Percentiles rank a stretch among this genome's conserved stretches.
Conservation (phyloP, 2,329 filamentous ascomycete genomes). For the Endothia cerciana region DNA sequence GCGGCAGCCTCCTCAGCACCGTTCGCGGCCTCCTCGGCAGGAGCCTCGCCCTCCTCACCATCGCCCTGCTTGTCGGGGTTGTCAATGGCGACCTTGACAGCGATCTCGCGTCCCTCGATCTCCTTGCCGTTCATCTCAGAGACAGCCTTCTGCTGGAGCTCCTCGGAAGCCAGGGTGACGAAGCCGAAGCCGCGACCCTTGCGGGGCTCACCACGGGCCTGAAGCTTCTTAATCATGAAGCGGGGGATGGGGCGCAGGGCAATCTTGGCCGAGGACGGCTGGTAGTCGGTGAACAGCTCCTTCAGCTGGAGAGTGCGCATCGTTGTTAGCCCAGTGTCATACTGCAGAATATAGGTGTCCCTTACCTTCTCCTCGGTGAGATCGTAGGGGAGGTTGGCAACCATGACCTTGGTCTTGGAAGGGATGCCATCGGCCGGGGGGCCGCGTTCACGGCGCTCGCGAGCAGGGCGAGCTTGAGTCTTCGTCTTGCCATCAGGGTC, state of each 20-base stretch:
- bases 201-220: constrained; percentile 95
- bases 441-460: constrained; percentile 78
- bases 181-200: constrained; percentile 99
- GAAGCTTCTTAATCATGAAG: constrained; percentile 99
- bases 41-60: constrained; percentile 76
- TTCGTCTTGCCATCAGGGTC: constrained; percentile 64
- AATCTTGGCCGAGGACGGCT: constrained; percentile 95
- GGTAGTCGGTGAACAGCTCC: constrained; percentile 92
- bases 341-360: constrained; percentile 22
- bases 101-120: constrained; percentile 97
- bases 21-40: constrained; percentile 46
- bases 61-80: constrained; percentile 84
- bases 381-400: constrained; percentile 98
- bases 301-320: constrained; percentile 71
- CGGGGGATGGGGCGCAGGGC: constrained; percentile 96
- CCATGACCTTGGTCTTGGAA: constrained; percentile 99
- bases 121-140: constrained; percentile 99
- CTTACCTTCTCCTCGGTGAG: constrained; percentile 94
- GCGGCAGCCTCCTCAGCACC: constrained; percentile 43
- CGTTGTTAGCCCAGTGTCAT: constrained; percentile 12
- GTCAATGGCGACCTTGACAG: constrained; percentile 99
- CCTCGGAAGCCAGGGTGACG: constrained; percentile 92
- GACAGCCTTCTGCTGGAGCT: constrained; percentile 96
- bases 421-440: constrained; percentile 96
- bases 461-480: constrained; percentile 56